Base-by-base conservation (phyloP, 1,284 basidiomycete genomes). In the Irpex sp. region DNA sequence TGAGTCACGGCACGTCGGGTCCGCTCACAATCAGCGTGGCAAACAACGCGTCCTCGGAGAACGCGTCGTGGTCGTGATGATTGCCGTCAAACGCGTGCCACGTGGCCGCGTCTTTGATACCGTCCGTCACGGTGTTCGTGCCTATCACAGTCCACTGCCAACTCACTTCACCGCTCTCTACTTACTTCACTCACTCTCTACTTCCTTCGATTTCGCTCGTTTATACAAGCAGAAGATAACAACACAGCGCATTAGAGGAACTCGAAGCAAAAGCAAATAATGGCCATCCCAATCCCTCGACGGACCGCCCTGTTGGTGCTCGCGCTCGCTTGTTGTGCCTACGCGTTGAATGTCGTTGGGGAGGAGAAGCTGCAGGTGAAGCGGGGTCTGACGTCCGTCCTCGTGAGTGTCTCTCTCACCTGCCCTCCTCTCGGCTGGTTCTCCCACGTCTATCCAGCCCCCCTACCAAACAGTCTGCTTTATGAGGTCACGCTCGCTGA, bases 291-390 rank as follows among this genome's bases (percentile, higher is more conserved):
- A 53, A 70, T 33, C 31, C 31, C 31, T 33, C 31, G 69, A 11
- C 69, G 70, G 58, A 66, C 66, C 3, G 64, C 72, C 55, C 61
- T 74, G 39, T 65, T 73, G 8, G 53, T 36, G 39, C 60, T 74
- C 61, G 66, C 69, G 11, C 63, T 71, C 53, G 70, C 69, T 9
- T 68, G 66, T 59, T 58, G 69, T 47, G 67, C 63, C 35, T 66
- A 68, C 59, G 69, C 66, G 53, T 60, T 65, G 9, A 61, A 65
- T 19, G 15, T 67, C 3, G 67, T 68, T 13, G 63, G 65, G 46
- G 68, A 68, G 59, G 63, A 33, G 31, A 33, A 33, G 5, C 5
- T 33, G 31, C 56, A 51, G 8, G 49, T 17, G 17, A 26, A 19
- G 13, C 65, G 68, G 58, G 68, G 69, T 56, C 56, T 56, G 17